phyloP scores from a whole-genome alignment of 108 stramenopile genomes.

The Fragilaria crotonensis region DNA sequence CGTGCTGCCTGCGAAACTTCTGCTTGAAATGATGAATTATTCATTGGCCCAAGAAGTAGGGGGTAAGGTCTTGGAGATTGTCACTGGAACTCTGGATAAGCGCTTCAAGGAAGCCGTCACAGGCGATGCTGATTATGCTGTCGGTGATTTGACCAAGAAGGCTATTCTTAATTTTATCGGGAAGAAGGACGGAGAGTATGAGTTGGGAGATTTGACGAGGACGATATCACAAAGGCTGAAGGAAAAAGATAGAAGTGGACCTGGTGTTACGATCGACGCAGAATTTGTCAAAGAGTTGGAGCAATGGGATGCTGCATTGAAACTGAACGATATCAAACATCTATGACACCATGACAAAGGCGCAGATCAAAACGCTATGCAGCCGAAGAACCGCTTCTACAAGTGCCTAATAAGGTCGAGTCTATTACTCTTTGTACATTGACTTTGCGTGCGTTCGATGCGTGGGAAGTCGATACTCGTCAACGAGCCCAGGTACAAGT shows the following conservation, averaged over 20 bases:
- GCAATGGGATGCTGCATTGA: background rate
- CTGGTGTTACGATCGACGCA: background rate
- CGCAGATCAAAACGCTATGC: too few species aligned
- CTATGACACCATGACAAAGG: too few species aligned
- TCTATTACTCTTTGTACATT: too few species aligned
- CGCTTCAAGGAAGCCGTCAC: slow-evolving; percentile 14
- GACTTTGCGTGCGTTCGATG: too few species aligned
- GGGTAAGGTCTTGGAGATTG: slow-evolving; percentile 1
- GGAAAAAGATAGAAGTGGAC: background rate
- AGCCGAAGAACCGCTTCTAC: too few species aligned
- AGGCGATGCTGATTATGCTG: slow-evolving; percentile 9
- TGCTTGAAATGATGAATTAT: slow-evolving; percentile 16
- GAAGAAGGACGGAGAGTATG: slow-evolving; percentile 8
- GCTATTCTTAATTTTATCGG: slow-evolving; percentile 12
- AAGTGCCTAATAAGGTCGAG: too few species aligned
- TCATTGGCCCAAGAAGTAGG: slow-evolving; percentile 14
- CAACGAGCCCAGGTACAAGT: too few species aligned
- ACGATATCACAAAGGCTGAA: background rate
- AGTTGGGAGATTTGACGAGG: slow-evolving; percentile 11
- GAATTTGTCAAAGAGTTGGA: background rate
- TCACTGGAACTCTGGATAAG: slow-evolving; percentile 12
- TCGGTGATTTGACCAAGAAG: slow-evolving; percentile 17
- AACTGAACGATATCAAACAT: background rate
- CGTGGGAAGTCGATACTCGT: too few species aligned
- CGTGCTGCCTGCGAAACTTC: slow-evolving; percentile 6